Percentiles rank a stretch among this genome's conserved stretches.
Evolutionary conservation across 2,329 filamentous ascomycete genomes (phyloP).

Genomic region (Sclerotinia spermophila): DNA sequence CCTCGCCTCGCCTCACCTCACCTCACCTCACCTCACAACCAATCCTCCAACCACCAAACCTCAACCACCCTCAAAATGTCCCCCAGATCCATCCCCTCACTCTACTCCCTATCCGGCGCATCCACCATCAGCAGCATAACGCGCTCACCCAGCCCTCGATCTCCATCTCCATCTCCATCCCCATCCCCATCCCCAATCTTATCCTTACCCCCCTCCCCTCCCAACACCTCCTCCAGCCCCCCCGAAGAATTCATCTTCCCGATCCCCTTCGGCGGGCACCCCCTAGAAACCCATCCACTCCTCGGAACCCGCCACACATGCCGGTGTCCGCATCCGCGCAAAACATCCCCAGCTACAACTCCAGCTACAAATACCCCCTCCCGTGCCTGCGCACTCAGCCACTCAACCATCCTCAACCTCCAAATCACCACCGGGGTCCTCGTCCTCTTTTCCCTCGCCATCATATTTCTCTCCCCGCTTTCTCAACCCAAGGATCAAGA

Average conservation of each 20-base stretch:
- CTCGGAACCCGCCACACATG: background rate
- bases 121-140: background rate
- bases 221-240: background rate
- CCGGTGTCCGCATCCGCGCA: too few species aligned
- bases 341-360: background rate
- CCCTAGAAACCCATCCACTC: background rate
- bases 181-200: background rate
- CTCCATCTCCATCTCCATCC: background rate
- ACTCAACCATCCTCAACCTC: background rate
- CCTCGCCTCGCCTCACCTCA: too few species aligned
- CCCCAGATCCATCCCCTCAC: background rate
- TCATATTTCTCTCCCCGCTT: background rate
- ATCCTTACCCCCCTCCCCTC: rapidly evolving
- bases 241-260: background rate
- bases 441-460: background rate
- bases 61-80: background rate
- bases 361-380: background rate
- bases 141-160: too few species aligned
- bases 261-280: background rate
- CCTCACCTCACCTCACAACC: too few species aligned
- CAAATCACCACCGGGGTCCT: background rate
- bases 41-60: background rate
- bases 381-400: too few species aligned
- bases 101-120: background rate
- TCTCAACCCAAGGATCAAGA: too few species aligned